A percentile compares a stretch with the other conserved stretches of the same genome.
Conservation (phyloP, 768 basidiomycete genomes). For the Boletellus emodensis region DNA sequence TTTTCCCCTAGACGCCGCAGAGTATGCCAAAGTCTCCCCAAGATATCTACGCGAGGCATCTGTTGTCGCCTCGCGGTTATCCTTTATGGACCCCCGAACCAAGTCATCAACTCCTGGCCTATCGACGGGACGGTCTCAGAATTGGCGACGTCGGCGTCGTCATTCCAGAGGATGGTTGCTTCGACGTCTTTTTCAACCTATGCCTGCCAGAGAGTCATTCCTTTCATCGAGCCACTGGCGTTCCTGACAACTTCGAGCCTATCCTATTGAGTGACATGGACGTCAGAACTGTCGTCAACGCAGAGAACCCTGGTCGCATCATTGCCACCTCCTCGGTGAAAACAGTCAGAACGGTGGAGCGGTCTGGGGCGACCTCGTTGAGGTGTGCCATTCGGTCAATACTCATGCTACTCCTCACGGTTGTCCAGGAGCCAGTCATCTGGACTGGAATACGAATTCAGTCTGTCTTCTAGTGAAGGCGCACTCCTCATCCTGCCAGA, state of each 20-base stretch:
- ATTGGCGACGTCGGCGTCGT: conserved; percentile 36
- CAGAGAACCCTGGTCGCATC: conserved; percentile 7
- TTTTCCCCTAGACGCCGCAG: neutral
- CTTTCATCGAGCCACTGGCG: conserved; percentile 6
- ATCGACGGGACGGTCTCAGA: conserved; percentile 23
- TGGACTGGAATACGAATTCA: conserved; percentile 4
- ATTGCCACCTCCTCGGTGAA: conserved; percentile 6
- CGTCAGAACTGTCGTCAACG: neutral
- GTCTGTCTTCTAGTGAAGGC: conserved; percentile 20
- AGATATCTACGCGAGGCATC: conserved; percentile 17
- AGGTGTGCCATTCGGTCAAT: neutral
- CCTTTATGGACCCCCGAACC: conserved; percentile 32
- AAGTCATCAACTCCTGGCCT: conserved; percentile 17
- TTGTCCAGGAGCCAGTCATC: neutral
- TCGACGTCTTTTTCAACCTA: conserved; percentile 27
- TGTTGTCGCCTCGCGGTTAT: conserved; percentile 21
- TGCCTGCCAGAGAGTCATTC: conserved; percentile 30
- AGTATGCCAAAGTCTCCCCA: conserved; percentile 6
- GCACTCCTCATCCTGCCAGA: conserved; percentile 31
- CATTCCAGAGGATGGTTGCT: conserved; percentile 27
- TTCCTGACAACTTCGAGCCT: conserved; percentile 28
- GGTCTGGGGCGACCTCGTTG: neutral
- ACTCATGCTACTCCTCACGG: neutral
- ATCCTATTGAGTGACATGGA: conserved; percentile 10
- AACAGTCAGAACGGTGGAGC: neutral